phyloP scores from a whole-genome alignment of 83 land plant species.

The Picea mariana region DNA sequence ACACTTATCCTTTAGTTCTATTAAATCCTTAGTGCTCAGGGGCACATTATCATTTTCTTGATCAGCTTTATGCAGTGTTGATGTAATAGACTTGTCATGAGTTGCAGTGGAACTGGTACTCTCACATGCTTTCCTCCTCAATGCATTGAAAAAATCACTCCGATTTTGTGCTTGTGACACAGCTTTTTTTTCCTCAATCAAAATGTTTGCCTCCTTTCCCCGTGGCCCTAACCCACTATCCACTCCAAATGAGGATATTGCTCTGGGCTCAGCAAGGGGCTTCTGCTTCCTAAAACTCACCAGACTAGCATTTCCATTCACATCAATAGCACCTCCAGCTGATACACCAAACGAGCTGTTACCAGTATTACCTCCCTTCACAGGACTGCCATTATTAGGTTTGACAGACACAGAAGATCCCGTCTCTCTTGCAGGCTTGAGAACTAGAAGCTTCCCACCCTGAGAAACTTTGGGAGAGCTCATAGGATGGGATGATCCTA shows the following conservation, averaged over 20 bases:
- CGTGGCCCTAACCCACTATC: constrained; percentile 13
- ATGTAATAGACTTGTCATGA: constrained; percentile 9
- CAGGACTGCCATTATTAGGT: constrained; percentile 14
- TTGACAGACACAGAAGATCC: not conserved
- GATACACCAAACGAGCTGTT: not conserved
- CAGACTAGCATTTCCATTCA: constrained; percentile 1
- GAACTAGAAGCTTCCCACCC: constrained; percentile 16
- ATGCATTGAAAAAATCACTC: constrained; percentile 46
- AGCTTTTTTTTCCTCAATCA: constrained; percentile 26
- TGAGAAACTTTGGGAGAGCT: constrained; percentile 9
- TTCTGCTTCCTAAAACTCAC: constrained; percentile 6
- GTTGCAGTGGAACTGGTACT: not conserved
- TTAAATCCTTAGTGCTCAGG: not conserved
- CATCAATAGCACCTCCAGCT: constrained; percentile 4
- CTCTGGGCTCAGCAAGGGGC: constrained; percentile 8
- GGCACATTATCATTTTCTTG: not conserved
- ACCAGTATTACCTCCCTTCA: constrained; percentile 8
- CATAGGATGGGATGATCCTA: constrained; percentile 7
- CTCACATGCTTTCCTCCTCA: constrained; percentile 36
- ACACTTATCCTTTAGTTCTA: not conserved
- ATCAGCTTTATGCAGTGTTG: not conserved
- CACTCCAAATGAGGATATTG: constrained; percentile 9
- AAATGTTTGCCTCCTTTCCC: not conserved
- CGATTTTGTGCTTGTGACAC: constrained; percentile 39
- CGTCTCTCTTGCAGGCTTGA: constrained; percentile 6